Conservation (phyloP, 768 basidiomycete species). For the Lactarius trivialis region DNA sequence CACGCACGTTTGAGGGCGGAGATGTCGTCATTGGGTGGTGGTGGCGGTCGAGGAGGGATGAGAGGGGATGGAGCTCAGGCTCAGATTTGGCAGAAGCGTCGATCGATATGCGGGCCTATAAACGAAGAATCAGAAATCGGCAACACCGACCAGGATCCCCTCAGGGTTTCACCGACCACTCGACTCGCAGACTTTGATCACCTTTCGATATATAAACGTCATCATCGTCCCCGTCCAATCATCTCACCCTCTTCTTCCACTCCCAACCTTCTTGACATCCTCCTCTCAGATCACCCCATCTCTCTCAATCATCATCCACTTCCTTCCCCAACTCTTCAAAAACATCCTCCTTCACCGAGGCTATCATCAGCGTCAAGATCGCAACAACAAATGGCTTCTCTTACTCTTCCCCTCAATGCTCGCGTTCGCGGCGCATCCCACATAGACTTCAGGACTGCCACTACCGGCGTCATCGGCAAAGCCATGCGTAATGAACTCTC, state of each 20-base stretch:
- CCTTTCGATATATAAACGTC: conserved; percentile 23
- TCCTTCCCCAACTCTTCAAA: background rate
- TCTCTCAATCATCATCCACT: conserved; percentile 30
- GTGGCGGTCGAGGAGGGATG: conserved; percentile 1
- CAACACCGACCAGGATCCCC: conserved; percentile 5
- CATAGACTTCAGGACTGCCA: conserved; percentile 98
- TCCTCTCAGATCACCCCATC: conserved; percentile 15
- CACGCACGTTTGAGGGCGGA: conserved; percentile 16
- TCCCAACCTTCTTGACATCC: conserved; percentile 22
- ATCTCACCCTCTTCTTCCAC: conserved; percentile 17
- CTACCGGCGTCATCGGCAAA: conserved; percentile 62
- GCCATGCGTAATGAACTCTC: conserved; percentile 98
- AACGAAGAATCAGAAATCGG: conserved; percentile 20
- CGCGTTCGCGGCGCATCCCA: conserved; percentile 72
- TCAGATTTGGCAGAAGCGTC: conserved; percentile 17
- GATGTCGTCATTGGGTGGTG: background rate
- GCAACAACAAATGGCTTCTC: conserved; percentile 32
- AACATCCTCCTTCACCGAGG: background rate
- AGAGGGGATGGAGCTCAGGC: background rate
- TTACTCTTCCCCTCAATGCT: conserved; percentile 60
- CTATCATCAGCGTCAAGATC: background rate
- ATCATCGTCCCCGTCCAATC: conserved; percentile 16
- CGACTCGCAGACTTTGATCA: conserved; percentile 3
- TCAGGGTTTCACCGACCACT: conserved; percentile 8
- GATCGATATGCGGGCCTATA: conserved; percentile 22